These are phyloP conservation scores for Apostasia shenzhenica DNA, from an alignment of 106 monocot genomes.

Conservation along the genomic window DNA sequence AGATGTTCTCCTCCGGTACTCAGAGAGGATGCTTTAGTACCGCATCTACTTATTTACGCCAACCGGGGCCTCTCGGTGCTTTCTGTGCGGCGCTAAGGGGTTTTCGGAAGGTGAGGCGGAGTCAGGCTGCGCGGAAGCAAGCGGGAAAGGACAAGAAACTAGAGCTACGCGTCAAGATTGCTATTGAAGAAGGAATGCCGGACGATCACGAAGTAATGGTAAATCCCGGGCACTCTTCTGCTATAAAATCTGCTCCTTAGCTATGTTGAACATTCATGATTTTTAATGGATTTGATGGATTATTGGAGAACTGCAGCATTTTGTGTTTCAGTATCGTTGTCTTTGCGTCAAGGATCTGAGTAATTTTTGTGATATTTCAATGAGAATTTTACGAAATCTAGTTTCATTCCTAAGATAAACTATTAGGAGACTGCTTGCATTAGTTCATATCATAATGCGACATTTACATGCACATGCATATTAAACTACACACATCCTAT, in stretches of 20 bases:
- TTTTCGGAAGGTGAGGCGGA: conserved; percentile 39
- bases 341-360: too few relatives aligned
- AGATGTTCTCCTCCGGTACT: conserved; percentile 3
- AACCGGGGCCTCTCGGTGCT: conserved; percentile 15
- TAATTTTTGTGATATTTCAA: too few relatives aligned
- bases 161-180: conserved; percentile 53
- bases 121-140: conserved; percentile 26
- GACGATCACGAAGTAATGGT: conserved; percentile 78
- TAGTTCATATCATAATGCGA: too few relatives aligned
- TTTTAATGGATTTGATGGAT: neutral
- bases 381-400: too few relatives aligned
- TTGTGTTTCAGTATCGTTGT: too few relatives aligned
- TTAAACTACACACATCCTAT: too few relatives aligned
- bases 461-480: too few relatives aligned
- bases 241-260: too few relatives aligned
- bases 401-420: too few relatives aligned
- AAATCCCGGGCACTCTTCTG: neutral
- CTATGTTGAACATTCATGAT: neutral
- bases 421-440: too few relatives aligned
- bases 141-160: conserved; percentile 45
- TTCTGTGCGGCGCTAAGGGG: conserved; percentile 46
- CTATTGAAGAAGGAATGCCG: conserved; percentile 71
- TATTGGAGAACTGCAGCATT: too few relatives aligned
- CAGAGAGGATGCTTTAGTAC: conserved; percentile 17
- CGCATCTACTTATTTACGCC: conserved; percentile 3